Evolutionary conservation across 306 rosid genomes (phyloP).

Genomic region (Prinsepia uniflora): DNA sequence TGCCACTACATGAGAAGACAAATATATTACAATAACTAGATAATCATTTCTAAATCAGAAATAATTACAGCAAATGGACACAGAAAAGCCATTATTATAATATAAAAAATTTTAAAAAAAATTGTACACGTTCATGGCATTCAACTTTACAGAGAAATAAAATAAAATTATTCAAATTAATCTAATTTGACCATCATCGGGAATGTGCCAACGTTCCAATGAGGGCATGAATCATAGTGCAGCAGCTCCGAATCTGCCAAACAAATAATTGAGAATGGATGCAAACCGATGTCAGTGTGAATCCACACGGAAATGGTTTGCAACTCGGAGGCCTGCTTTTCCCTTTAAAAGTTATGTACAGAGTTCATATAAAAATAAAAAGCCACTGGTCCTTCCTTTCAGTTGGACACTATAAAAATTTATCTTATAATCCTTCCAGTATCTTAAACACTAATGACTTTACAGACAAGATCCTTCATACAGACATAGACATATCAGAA

Average conservation of each 20-base stretch:
- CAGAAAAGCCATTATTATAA: neutral
- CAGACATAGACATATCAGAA: too few species aligned
- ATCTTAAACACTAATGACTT: neutral
- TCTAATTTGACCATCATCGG: neutral
- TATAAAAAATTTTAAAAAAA: too few species aligned
- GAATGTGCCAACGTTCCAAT: conserved; percentile 7
- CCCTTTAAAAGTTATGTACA: neutral
- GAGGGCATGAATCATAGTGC: neutral
- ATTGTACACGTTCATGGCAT: neutral
- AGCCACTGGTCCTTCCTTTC: neutral
- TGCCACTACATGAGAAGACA: conserved; percentile 58
- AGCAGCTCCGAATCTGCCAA: neutral
- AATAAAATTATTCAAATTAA: neutral
- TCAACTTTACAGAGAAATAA: neutral
- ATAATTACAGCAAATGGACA: neutral
- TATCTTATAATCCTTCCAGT: neutral
- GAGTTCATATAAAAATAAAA: neutral
- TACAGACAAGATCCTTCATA: too few species aligned
- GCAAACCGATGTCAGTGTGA: neutral
- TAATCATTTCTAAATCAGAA: neutral
- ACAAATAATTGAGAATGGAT: neutral
- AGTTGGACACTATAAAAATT: neutral
- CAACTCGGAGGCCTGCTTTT: neutral
- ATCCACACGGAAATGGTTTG: neutral
- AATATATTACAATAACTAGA: conserved; percentile 8